Evolutionary conservation across 208 protist genomes (phyloP).

Genomic region (Crithidia mellificae): DNA sequence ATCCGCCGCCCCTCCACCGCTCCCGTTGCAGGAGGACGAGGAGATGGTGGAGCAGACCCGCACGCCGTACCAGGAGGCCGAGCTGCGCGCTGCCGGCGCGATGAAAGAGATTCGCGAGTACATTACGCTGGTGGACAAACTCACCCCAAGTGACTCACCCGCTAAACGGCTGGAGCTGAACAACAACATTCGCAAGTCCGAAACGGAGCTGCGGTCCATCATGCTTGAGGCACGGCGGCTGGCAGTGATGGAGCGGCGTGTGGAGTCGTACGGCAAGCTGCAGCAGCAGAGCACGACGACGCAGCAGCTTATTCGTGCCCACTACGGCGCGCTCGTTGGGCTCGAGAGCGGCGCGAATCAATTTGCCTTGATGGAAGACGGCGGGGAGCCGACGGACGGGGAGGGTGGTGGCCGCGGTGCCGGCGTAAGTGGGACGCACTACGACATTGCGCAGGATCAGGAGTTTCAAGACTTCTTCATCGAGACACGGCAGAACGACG

Average conservation of each 20-base stretch:
- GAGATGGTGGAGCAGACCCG: neutral
- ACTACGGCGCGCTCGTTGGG: constrained; percentile 26
- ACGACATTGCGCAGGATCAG: constrained; percentile 47
- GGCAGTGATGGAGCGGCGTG: constrained; percentile 40
- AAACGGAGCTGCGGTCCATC: constrained; percentile 29
- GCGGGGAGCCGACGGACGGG: constrained; percentile 14
- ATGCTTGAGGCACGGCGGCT: constrained; percentile 46
- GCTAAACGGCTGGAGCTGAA: constrained; percentile 34
- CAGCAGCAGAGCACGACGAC: constrained; percentile 38
- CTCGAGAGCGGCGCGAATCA: constrained; percentile 9
- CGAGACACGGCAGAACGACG: constrained; percentile 48
- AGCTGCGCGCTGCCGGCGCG: constrained; percentile 31
- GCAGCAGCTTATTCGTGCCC: constrained; percentile 41
- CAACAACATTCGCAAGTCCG: constrained; percentile 40
- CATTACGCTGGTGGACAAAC: constrained; percentile 45
- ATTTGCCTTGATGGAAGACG: constrained; percentile 28
- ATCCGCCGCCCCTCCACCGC: constrained; percentile 19
- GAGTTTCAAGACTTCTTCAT: constrained; percentile 61
- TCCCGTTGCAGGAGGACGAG: constrained; percentile 44
- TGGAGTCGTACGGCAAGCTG: constrained; percentile 40
- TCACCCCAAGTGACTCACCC: constrained; percentile 14
- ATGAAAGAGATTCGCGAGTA: constrained; percentile 53
- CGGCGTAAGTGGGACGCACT: constrained; percentile 7
- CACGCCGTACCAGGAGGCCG: constrained; percentile 36
- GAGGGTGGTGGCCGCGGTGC: neutral